phyloP scores from a whole-genome alignment of 208 protist genomes.

The Trypanosoma mega region DNA sequence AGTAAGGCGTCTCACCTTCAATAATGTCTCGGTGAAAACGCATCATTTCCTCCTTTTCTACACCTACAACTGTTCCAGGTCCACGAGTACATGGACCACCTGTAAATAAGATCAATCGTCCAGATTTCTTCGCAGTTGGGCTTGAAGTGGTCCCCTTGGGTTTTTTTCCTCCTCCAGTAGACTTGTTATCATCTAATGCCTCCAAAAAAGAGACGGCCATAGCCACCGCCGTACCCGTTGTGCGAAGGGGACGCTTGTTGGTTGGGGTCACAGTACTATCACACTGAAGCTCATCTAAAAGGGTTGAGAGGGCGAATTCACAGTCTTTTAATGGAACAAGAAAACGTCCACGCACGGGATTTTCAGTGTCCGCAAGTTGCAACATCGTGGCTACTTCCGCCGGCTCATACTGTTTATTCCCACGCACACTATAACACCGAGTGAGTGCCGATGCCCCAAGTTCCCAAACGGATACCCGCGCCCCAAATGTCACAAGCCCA shows the following conservation, averaged over 20 bases:
- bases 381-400: conserved; percentile 53
- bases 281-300: conserved; percentile 59
- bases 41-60: conserved; percentile 95
- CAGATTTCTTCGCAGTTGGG: conserved; percentile 18
- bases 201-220: conserved; percentile 67
- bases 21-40: conserved; percentile 97
- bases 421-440: conserved; percentile 70
- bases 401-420: conserved; percentile 42
- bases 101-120: conserved; percentile 94
- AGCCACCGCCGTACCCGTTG: conserved; percentile 71
- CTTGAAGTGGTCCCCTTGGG: conserved; percentile 4
- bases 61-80: conserved; percentile 86
- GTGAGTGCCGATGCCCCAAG: conserved; percentile 47
- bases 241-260: conserved; percentile 56
- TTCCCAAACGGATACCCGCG: conserved; percentile 87
- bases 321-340: conserved; percentile 95
- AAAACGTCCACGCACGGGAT: conserved; percentile 88
- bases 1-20: conserved; percentile 74
- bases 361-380: conserved; percentile 51
- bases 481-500: conserved; percentile 97
- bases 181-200: conserved; percentile 31
- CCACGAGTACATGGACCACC: conserved; percentile 95
- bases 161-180: conserved; percentile 10
- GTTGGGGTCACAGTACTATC: conserved; percentile 48
- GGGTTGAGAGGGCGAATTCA: conserved; percentile 46